Evolutionary conservation across 2,329 filamentous ascomycete genomes (phyloP), one percentile per base, ranked within the genome.

Genomic region (Exophiala alcalophila): DNA sequence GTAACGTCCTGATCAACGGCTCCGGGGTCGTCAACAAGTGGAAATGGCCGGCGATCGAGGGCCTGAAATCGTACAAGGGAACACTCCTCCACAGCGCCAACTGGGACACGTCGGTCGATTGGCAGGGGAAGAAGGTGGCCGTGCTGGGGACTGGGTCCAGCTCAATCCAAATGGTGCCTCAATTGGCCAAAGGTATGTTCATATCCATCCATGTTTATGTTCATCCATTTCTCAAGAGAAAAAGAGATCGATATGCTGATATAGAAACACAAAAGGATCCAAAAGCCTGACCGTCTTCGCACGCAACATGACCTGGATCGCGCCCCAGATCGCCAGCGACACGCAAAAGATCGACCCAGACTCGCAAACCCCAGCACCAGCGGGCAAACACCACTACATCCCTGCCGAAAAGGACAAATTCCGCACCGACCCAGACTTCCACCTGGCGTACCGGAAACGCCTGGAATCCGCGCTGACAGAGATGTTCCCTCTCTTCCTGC

Each of bases 141-240:
- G 72, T 84, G 38, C 75, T 84, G 20, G 80, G 81, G 5, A 83
- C 78, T 0, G 81, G 80, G 1, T 76, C 79, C 0, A 77, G 77
- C 0, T 80, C 80, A 1, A 73, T 83, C 2, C 80, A 84, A 18
- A 49, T 45, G 25, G 46, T 49, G 15, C 46, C 41, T 2, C 41
- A 49, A 26, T 28, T 44, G 9, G 41, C 41, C 14, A 33, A 28
- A 33, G 41, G 41, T 40, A 40, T n/a, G n/a, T n/a, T n/a, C n/a
- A n/a, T n/a, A n/a, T n/a, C n/a, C n/a, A n/a, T n/a, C n/a, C n/a
- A n/a, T n/a, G n/a, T n/a, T n/a, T n/a, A n/a, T n/a, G n/a, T n/a
- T n/a, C n/a, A n/a, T n/a, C n/a, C n/a, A n/a, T n/a, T n/a, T n/a
- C n/a, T n/a, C n/a, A n/a, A n/a, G n/a, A n/a, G n/a, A n/a, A n/a